phyloP scores from a whole-genome alignment of 2,329 filamentous ascomycete genomes.

The Paecilomyces variotii region DNA sequence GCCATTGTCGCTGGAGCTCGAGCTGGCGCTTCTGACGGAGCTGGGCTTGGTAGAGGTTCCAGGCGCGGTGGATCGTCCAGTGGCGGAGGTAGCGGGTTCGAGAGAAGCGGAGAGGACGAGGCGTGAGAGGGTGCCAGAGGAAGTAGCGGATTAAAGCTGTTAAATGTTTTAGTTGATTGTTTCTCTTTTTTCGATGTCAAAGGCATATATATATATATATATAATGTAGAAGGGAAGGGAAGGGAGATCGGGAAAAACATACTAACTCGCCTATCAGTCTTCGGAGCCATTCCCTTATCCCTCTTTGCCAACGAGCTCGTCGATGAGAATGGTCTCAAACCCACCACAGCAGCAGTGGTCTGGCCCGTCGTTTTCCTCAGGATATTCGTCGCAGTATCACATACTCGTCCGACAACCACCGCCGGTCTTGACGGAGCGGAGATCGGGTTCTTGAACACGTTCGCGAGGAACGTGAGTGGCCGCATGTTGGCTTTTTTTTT shows the following conservation, averaged over 20 bases:
- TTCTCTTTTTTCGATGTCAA: neutral
- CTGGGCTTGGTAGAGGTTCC: conserved; percentile 70
- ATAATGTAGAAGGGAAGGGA: neutral
- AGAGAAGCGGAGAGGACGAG: conserved; percentile 76
- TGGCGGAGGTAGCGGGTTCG: conserved; percentile 83
- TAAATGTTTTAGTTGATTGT: conserved; percentile 1
- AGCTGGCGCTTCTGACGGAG: conserved; percentile 55
- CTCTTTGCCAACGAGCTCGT: conserved; percentile 32
- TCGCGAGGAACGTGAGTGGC: conserved; percentile 34
- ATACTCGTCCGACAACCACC: neutral
- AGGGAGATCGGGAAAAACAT: conserved; percentile 13
- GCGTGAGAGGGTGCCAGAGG: conserved; percentile 59
- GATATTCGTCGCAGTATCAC: conserved; percentile 11
- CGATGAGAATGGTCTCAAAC: conserved; percentile 31
- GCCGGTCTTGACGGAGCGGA: conserved; percentile 22
- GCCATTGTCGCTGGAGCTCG: conserved; percentile 71
- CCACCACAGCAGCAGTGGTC: conserved; percentile 15
- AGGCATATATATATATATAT: conserved; percentile 10
- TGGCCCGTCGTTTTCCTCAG: conserved; percentile 12
- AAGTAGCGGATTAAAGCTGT: conserved; percentile 61
- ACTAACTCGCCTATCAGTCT: conserved; percentile 39
- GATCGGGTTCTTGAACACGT: conserved; percentile 36
- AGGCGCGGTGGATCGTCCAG: conserved; percentile 98
- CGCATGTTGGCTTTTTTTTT: conserved; percentile 1
- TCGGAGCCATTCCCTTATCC: conserved; percentile 19